phyloP scores from a whole-genome alignment of 2,329 filamentous ascomycete species.

The Chaetomiaceae sp. region DNA sequence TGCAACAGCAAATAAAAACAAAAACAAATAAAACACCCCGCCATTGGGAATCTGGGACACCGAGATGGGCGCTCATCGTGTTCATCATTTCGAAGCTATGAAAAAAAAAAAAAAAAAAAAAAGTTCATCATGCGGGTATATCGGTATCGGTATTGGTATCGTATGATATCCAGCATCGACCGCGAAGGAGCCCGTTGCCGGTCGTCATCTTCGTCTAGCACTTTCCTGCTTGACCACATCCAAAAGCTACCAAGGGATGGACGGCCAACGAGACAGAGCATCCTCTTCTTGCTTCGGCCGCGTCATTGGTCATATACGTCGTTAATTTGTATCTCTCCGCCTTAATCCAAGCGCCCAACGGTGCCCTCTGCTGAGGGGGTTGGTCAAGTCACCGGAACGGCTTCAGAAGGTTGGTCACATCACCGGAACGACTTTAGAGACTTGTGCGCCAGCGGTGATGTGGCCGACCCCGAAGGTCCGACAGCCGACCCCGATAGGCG shows the following conservation, averaged over 20 bases:
- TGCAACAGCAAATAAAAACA: too few species aligned
- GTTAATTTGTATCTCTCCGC: neutral
- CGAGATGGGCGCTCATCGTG: too few species aligned
- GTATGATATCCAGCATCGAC: conserved; percentile 23
- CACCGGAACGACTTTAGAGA: conserved; percentile 42
- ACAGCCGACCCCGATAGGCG: conserved; percentile 28
- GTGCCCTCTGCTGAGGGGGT: too few species aligned
- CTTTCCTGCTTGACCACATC: conserved; percentile 1
- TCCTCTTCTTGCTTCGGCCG: neutral
- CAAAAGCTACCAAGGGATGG: neutral
- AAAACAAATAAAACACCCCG: too few species aligned
- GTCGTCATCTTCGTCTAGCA: conserved; percentile 8
- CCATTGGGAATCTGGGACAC: too few species aligned
- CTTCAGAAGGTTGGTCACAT: too few species aligned
- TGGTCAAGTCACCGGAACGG: too few species aligned
- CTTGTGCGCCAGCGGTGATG: conserved; percentile 43
- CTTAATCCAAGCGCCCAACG: too few species aligned
- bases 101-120: neutral
- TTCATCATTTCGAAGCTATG: neutral
- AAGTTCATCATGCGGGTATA: too few species aligned
- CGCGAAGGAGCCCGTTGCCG: conserved; percentile 10
- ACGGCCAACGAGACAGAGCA: neutral
- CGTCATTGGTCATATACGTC: conserved; percentile 1
- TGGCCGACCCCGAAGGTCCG: conserved; percentile 27
- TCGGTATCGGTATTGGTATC: too few species aligned